Evolutionary conservation across 2,329 filamentous ascomycete genomes (phyloP), one percentile per base, ranked within the genome.

Genomic region (Dothistroma pini): DNA sequence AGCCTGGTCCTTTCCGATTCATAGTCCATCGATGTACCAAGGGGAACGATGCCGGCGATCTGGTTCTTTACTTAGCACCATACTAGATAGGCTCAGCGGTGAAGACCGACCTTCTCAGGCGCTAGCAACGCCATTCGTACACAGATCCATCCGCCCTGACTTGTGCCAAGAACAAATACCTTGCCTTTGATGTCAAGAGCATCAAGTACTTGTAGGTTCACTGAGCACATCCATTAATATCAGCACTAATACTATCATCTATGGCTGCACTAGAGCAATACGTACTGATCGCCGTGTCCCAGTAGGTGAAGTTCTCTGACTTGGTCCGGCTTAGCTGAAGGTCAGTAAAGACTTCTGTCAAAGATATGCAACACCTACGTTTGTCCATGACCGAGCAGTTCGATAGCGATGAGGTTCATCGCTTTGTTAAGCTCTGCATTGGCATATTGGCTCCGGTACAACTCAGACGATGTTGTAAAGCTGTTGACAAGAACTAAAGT

Each of bases 71-170:
- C 2, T 48, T 1, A 47, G 32, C 2, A 14, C 49, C 7, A 31
- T 31, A 44, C n/a, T 7, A 31, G 41, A 32, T 25, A 34, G 8
- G 25, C 31, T 22, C 34, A 32, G 12, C 22, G 35, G 29, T 25
- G 19, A 11, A 19, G 4, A 31, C 21, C 31, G 55, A 68, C 80
- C 73, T 73, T 79, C 12, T 69, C 64, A 14, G 80, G 81, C 7
- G 75, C 77, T 50, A 84, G 59, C n/a, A 84, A 61, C 8, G 82
- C 81, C 81, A 84, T 83, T 19, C 80, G 66, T 5, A 77, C 76
- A 0, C 77, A 77, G 11, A 84, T 77, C 80, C 80, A 84, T 0
- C 82, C 81, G 0, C 81, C 82, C 68, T 84, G 82, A 60, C 79
- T 81, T 1, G 81, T 83, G 0, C 82, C 81, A 21, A 83, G 70